These are phyloP conservation scores for Cyclanthera cordifolia DNA, from an alignment of 306 rosid species.

Conservation along the genomic window DNA sequence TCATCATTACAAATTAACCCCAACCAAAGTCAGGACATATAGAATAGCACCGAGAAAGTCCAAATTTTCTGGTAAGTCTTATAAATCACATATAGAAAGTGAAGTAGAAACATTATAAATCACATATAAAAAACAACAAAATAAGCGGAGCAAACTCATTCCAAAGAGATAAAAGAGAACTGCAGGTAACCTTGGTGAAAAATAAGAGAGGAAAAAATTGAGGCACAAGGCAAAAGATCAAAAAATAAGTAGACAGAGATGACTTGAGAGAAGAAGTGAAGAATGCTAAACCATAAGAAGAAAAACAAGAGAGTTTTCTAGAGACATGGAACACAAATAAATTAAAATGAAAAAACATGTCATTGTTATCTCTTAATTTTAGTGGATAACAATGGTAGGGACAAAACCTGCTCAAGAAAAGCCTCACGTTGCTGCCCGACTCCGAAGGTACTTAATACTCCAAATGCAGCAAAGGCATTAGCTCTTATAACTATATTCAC, in stretches of 20 bases:
- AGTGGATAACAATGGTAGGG: conserved; percentile 4
- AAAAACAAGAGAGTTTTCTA: neutral
- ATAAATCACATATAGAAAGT: neutral
- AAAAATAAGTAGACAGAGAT: neutral
- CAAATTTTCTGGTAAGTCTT: neutral
- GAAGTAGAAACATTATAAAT: no score
- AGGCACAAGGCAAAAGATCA: neutral
- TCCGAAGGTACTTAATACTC: conserved; percentile 66
- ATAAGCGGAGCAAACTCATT: neutral
- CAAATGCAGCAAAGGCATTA: conserved; percentile 86
- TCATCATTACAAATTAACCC: neutral
- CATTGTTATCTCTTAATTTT: neutral
- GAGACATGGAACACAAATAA: neutral
- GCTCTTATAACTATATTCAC: conserved; percentile 68
- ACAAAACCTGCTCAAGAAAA: conserved; percentile 81
- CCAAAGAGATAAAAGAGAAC: neutral
- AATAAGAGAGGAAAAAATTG: neutral
- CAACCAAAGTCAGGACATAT: neutral
- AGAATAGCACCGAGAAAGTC: neutral
- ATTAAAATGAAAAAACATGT: neutral
- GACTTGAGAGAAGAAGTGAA: neutral
- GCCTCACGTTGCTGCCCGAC: conserved; percentile 54
- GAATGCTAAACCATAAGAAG: neutral
- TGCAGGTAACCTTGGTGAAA: neutral
- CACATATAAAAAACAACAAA: neutral